Percentiles rank a stretch among this genome's conserved stretches.
phyloP scores from a whole-genome alignment of 2,329 filamentous ascomycete species.

The Didymella keratinophila region DNA sequence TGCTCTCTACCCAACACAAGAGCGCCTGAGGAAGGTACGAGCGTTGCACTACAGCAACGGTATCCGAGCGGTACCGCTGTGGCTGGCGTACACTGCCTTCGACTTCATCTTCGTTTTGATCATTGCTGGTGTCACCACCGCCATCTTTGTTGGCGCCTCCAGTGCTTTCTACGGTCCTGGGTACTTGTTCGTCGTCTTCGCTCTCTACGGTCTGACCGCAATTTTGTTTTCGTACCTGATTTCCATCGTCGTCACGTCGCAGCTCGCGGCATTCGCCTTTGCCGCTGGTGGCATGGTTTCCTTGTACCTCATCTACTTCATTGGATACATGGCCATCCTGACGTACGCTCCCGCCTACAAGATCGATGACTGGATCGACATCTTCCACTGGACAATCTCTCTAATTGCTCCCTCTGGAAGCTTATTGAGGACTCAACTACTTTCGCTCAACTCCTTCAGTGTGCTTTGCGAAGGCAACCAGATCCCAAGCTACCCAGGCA shows the following conservation, averaged over 20 bases:
- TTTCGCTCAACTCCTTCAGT: conserved; percentile 84
- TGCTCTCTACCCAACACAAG: conserved; percentile 85
- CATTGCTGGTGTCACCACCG: conserved; percentile 70
- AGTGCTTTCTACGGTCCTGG: conserved; percentile 78
- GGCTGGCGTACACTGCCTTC: conserved; percentile 82
- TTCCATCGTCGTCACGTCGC: conserved; percentile 79
- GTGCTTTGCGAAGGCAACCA: conserved; percentile 71
- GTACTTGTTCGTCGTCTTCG: conserved; percentile 82
- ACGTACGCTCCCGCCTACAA: conserved; percentile 75
- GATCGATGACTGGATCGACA: conserved; percentile 71
- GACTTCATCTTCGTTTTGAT: conserved; percentile 78
- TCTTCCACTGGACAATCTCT: conserved; percentile 79
- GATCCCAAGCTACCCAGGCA: conserved; percentile 73
- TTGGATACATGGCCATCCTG: conserved; percentile 64
- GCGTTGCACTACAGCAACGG: conserved; percentile 92
- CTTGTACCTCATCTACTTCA: conserved; percentile 59
- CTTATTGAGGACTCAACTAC: conserved; percentile 75
- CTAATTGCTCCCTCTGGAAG: conserved; percentile 79
- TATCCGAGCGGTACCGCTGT: conserved; percentile 80
- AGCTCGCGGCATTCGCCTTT: conserved; percentile 85
- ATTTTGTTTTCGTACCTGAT: conserved; percentile 80
- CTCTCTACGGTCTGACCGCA: conserved; percentile 81
- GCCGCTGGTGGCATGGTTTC: conserved; percentile 76
- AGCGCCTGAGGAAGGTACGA: conserved; percentile 79
- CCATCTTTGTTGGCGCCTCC: conserved; percentile 72